phyloP scores from a whole-genome alignment of 2,329 filamentous ascomycete species.

The Ramichloridium luteum region DNA sequence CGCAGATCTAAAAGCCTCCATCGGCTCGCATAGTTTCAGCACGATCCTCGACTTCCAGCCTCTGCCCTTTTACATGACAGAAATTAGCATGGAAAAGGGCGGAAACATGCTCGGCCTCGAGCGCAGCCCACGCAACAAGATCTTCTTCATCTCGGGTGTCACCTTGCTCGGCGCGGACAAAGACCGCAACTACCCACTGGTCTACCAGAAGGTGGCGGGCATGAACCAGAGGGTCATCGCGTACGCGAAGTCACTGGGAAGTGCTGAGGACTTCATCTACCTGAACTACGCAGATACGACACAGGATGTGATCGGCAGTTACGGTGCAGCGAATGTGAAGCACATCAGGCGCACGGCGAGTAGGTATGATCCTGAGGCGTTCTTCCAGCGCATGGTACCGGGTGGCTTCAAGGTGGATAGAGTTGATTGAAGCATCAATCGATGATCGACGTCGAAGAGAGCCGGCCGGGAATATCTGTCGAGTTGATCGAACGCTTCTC shows the following conservation, averaged over 20 bases:
- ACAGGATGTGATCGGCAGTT: constrained; percentile 6
- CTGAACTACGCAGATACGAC: constrained; percentile 7
- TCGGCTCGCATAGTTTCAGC: not conserved
- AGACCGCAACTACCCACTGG: too few species aligned
- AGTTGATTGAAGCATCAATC: too few species aligned
- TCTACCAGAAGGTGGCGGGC: too few species aligned
- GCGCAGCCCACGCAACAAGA: too few species aligned
- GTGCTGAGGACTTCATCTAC: constrained; percentile 5
- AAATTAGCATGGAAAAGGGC: not conserved
- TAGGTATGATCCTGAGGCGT: constrained; percentile 7
- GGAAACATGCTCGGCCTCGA: constrained; percentile 2
- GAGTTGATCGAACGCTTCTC: too few species aligned
- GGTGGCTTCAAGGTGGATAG: constrained; percentile 9
- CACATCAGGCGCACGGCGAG: constrained; percentile 4
- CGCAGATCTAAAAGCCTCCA: too few species aligned
- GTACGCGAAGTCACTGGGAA: constrained; percentile 2
- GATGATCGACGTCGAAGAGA: too few species aligned
- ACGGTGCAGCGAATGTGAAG: constrained; percentile 7
- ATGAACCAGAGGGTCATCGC: too few species aligned
- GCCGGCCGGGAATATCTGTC: too few species aligned
- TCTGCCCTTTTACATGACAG: constrained; percentile 1
- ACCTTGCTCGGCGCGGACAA: too few species aligned
- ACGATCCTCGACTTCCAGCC: constrained; percentile 1
- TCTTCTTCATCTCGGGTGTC: constrained; percentile 1
- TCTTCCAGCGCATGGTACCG: constrained; percentile 8